phyloP scores from a whole-genome alignment of 345 rosid species.

The Citrus maxima region DNA sequence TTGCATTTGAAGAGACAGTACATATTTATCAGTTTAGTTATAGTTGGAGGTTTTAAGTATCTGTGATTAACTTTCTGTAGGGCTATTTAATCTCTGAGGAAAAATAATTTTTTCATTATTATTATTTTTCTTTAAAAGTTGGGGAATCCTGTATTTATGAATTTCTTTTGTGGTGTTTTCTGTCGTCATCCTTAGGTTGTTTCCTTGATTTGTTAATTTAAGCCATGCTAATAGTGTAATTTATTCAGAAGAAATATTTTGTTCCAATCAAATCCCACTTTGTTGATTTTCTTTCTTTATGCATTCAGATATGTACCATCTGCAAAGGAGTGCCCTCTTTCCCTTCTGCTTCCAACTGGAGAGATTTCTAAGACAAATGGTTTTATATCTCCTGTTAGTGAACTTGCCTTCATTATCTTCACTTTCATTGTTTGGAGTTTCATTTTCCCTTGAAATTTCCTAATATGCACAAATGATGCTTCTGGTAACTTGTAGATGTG shows the following conservation, averaged over 20 bases:
- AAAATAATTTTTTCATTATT: not conserved
- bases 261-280: constrained; percentile 13
- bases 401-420: constrained; percentile 10
- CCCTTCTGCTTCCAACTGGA: constrained; percentile 75
- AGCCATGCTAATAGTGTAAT: not conserved
- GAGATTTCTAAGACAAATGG: constrained; percentile 86
- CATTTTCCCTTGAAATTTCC: constrained; percentile 4
- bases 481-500: constrained; percentile 64
- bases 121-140: not conserved
- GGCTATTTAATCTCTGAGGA: not conserved
- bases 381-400: constrained; percentile 90
- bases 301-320: constrained; percentile 81
- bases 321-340: constrained; percentile 82
- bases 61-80: not conserved
- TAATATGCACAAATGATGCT: not conserved
- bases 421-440: not conserved
- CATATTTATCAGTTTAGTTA: not conserved
- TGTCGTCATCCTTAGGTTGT: not conserved
- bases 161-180: not conserved
- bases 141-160: not conserved
- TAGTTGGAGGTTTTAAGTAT: not conserved
- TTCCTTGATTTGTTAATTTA: not conserved
- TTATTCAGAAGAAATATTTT: not conserved
- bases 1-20: not conserved
- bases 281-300: constrained; percentile 12